phyloP scores from a whole-genome alignment of 352 stramenopile species.

The Pythium rishiriense region DNA sequence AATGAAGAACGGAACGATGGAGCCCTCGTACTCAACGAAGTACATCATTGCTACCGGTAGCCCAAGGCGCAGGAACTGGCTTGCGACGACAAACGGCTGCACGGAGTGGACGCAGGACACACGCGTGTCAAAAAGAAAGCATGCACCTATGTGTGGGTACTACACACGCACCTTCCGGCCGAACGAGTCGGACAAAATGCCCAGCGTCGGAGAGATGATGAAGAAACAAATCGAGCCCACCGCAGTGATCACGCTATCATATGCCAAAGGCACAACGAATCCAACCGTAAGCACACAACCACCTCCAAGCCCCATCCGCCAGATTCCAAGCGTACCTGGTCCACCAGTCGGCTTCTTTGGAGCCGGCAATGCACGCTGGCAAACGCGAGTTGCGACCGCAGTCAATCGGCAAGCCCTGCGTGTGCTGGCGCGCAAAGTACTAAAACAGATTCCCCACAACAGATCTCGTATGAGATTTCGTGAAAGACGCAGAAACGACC shows the following conservation, averaged over 20 bases:
- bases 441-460: conserved; percentile 17
- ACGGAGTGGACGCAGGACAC: no score
- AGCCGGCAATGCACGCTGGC: conserved; percentile 63
- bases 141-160: no score
- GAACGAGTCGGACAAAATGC: conserved; percentile 72
- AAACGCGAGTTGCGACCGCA: conserved; percentile 47
- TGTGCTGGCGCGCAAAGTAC: conserved; percentile 75
- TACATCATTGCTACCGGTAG: conserved; percentile 72
- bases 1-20: conserved; percentile 66
- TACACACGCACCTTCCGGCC: conserved; percentile 85
- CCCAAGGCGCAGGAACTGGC: conserved; percentile 56
- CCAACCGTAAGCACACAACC: neutral
- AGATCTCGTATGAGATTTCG: no score
- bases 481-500: no score
- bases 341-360: conserved; percentile 65
- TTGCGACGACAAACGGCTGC: conserved; percentile 73
- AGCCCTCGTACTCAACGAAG: conserved; percentile 55
- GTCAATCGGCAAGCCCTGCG: conserved; percentile 47
- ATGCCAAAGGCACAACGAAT: neutral
- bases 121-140: no score
- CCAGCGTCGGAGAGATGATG: conserved; percentile 71
- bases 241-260: conserved; percentile 50
- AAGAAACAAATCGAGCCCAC: conserved; percentile 62
- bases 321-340: conserved; percentile 42
- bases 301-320: neutral